These are phyloP conservation scores for Tetradesmus lagerheimii DNA, from an alignment of 139 green algal species.

Conservation along the genomic window DNA sequence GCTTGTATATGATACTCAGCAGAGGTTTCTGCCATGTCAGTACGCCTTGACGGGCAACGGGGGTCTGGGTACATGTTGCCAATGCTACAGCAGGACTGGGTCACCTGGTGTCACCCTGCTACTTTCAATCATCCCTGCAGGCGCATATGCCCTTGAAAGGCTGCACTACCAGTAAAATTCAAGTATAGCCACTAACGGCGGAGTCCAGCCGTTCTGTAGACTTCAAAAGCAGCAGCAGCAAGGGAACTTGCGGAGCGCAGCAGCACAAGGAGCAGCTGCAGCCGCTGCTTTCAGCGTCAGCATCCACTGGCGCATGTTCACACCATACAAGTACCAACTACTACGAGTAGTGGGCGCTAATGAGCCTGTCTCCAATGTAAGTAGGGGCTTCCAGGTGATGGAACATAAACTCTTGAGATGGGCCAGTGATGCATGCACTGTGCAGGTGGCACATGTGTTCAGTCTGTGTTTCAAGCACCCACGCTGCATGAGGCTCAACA, in stretches of 20 bases:
- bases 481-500: too few relatives aligned
- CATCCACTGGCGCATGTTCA: not conserved
- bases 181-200: too few relatives aligned
- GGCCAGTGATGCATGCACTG: too few relatives aligned
- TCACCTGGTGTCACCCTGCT: not conserved
- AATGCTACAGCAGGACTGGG: not conserved
- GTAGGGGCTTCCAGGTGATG: not conserved
- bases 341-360: not conserved
- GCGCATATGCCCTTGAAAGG: not conserved
- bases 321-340: not conserved
- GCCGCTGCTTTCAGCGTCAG: not conserved
- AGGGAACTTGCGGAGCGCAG: too few relatives aligned
- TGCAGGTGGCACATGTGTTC: too few relatives aligned
- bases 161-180: not conserved
- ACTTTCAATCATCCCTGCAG: not conserved
- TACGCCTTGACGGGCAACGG: too few relatives aligned
- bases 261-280: not conserved
- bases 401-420: too few relatives aligned
- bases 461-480: too few relatives aligned
- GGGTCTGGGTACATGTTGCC: too few relatives aligned
- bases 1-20: not conserved
- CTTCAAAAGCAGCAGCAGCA: not conserved
- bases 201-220: too few relatives aligned
- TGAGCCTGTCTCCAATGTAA: not conserved
- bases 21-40: not conserved